Percentiles rank a stretch among this genome's conserved stretches.
Conservation (phyloP, 768 basidiomycete genomes). For the Pilatotrama ljubarskyi region DNA sequence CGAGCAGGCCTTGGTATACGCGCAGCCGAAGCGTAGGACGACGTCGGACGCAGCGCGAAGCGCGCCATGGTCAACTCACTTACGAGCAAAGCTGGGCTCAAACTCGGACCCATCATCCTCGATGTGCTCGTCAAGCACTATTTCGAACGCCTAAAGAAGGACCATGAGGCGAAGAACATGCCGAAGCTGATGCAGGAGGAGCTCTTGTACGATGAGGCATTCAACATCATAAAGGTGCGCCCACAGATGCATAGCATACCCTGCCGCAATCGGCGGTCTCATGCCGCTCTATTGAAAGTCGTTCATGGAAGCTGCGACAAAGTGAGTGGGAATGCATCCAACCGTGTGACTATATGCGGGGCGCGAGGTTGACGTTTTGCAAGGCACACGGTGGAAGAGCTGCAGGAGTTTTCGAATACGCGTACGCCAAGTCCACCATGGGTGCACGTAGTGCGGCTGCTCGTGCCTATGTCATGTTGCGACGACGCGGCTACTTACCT, state of each 20-base stretch:
- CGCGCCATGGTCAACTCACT: constrained; percentile 48
- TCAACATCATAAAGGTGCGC: constrained; percentile 71
- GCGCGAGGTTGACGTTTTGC: not conserved
- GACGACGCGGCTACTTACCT: constrained; percentile 72
- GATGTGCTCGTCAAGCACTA: constrained; percentile 87
- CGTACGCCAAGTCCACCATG: constrained; percentile 85
- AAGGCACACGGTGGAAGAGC: constrained; percentile 84
- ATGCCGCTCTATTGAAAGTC: constrained; percentile 39
- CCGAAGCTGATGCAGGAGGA: constrained; percentile 67
- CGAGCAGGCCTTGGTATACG: too few species aligned
- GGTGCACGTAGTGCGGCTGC: constrained; percentile 68
- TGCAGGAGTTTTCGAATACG: constrained; percentile 79
- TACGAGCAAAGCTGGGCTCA: constrained; percentile 60
- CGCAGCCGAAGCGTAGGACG: not conserved
- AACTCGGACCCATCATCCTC: constrained; percentile 69
- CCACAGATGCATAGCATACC: not conserved
- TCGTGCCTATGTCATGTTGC: constrained; percentile 75
- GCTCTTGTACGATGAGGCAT: constrained; percentile 78
- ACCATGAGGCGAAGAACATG: constrained; percentile 39
- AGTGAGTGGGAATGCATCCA: constrained; percentile 43
- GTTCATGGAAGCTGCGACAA: constrained; percentile 73
- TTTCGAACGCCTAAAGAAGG: constrained; percentile 54
- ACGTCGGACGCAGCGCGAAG: not conserved
- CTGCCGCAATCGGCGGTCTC: not conserved
- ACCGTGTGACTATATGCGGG: not conserved